Evolutionary conservation across 129 eudicot genomes (phyloP).

Genomic region (Flaveria sonorensis): DNA sequence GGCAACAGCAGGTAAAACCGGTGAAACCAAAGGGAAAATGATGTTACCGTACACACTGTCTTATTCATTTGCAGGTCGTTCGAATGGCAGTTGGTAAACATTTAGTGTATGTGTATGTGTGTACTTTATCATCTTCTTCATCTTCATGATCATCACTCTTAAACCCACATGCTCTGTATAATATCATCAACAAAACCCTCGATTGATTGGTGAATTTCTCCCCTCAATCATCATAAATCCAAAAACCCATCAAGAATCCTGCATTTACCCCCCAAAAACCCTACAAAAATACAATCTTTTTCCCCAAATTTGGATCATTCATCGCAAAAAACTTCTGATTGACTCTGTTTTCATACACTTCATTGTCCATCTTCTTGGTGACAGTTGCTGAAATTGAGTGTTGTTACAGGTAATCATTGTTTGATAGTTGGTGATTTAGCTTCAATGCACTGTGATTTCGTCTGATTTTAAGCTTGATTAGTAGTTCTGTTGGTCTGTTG

Average conservation of each 20-base stretch:
- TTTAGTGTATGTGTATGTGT: constrained; percentile 24
- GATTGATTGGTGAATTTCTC: constrained; percentile 3
- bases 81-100: constrained; percentile 41
- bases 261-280: constrained; percentile 10
- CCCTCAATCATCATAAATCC: constrained; percentile 15
- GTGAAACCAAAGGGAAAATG: constrained; percentile 20
- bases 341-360: not conserved
- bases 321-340: not conserved
- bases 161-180: constrained; percentile 19
- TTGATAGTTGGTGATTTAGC: not conserved
- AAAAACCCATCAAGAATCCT: not conserved
- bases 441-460: not conserved
- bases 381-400: constrained; percentile 1
- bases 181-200: not conserved
- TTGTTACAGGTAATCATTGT: constrained; percentile 24
- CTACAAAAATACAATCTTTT: not conserved
- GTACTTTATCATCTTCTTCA: constrained; percentile 1
- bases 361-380: not conserved
- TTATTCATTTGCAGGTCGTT: constrained; percentile 39
- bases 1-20: constrained; percentile 35
- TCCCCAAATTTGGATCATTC: constrained; percentile 2
- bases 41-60: constrained; percentile 35
- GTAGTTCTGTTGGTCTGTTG: not conserved
- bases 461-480: constrained; percentile 11
- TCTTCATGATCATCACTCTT: constrained; percentile 14